phyloP scores from a whole-genome alignment of 1,284 basidiomycete species.

The Naganishia sp. region DNA sequence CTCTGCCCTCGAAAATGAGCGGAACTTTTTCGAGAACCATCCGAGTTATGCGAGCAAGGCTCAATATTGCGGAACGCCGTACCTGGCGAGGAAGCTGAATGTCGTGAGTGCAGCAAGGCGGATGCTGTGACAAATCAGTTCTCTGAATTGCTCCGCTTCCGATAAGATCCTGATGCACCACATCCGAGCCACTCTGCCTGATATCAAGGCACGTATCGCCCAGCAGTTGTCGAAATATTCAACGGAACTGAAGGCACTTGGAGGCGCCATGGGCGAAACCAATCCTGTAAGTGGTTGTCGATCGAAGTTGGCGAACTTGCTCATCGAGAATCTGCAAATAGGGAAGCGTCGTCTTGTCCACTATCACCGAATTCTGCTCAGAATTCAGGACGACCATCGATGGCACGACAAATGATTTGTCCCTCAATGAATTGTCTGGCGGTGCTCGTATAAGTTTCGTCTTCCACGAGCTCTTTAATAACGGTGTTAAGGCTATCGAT shows the following conservation, averaged over 20 bases:
- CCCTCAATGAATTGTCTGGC: conserved; percentile 90
- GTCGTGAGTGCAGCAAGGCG: conserved; percentile 61
- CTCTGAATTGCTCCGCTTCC: conserved; percentile 22
- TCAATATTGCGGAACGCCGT: conserved; percentile 95
- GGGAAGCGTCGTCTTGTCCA: conserved; percentile 81
- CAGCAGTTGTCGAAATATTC: conserved; percentile 84
- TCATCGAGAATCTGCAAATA: conserved; percentile 18
- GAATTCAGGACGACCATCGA: conserved; percentile 97
- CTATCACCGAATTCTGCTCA: conserved; percentile 95
- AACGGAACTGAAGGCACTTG: conserved; percentile 78
- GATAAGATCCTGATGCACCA: conserved; percentile 93
- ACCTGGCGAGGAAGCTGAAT: conserved; percentile 94
- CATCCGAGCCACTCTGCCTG: conserved; percentile 91
- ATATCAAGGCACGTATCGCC: conserved; percentile 91
- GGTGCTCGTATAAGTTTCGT: conserved; percentile 98
- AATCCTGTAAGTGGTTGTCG: conserved; percentile 61
- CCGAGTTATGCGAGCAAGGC: conserved; percentile 88
- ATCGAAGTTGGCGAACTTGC: too few relatives aligned
- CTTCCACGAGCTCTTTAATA: conserved; percentile 97
- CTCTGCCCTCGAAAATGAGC: conserved; percentile 83
- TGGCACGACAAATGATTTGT: conserved; percentile 92
- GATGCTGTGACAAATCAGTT: neutral
- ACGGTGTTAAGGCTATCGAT: conserved; percentile 91
- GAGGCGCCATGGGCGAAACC: conserved; percentile 79
- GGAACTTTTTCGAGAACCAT: conserved; percentile 91